phyloP scores from a whole-genome alignment of 225 moss, liverwort and hornwort species.

The Anthoceros angustus region DNA sequence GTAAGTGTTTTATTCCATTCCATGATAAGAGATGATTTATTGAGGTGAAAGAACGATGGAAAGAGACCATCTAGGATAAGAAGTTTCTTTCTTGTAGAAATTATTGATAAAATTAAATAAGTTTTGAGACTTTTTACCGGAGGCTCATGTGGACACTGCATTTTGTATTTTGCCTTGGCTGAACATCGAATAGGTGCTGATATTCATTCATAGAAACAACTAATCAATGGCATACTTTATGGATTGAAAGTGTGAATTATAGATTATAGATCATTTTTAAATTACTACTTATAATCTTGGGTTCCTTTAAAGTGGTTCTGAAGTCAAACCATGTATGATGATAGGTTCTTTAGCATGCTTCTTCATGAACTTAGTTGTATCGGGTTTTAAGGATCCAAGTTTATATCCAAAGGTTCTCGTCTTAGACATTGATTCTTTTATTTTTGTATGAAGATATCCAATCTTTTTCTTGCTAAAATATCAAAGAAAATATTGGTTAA shows the following conservation, averaged over 20 bases:
- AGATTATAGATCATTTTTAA: background rate
- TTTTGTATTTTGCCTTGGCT: background rate
- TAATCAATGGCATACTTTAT: background rate
- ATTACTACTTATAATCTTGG: background rate
- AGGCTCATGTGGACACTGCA: background rate
- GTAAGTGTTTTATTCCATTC: no score
- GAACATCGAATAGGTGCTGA: slow-evolving; percentile 1
- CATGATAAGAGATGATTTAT: no score
- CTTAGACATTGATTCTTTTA: slow-evolving; percentile 44
- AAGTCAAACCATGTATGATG: slow-evolving; percentile 34
- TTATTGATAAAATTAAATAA: background rate
- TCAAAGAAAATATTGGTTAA: background rate
- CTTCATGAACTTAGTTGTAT: slow-evolving; percentile 37
- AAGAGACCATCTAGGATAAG: no score
- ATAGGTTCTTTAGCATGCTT: slow-evolving; percentile 73
- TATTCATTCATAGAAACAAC: no score
- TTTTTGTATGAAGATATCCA: slow-evolving; percentile 48
- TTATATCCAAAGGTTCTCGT: slow-evolving; percentile 46
- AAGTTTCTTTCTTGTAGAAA: background rate
- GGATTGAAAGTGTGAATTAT: background rate
- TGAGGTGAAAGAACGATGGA: no score
- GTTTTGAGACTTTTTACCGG: background rate
- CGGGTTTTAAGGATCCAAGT: slow-evolving; percentile 36
- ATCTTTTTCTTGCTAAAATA: slow-evolving; percentile 46
- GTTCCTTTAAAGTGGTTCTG: background rate